These are phyloP conservation scores for Pichia sorboxylosa DNA, from an alignment of 1,139 yeast species.

Conservation along the genomic window DNA sequence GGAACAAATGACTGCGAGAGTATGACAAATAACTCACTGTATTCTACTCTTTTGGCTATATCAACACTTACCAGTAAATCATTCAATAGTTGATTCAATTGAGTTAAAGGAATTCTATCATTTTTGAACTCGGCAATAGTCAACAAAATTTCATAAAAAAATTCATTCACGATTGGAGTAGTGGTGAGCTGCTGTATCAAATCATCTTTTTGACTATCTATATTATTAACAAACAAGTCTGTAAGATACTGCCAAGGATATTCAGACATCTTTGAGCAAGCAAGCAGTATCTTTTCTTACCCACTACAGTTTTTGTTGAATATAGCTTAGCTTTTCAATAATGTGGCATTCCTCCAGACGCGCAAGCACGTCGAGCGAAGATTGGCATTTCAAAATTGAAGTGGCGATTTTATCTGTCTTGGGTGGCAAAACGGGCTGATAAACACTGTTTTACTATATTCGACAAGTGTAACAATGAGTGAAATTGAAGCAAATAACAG, in stretches of 20 bases:
- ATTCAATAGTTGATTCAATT: slow-evolving; percentile 3
- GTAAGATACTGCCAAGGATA: slow-evolving; percentile 20
- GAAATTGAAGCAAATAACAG: neutral
- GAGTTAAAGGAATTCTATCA: neutral
- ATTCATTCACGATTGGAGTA: slow-evolving; percentile 8
- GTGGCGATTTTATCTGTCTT: no score
- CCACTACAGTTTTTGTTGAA: no score
- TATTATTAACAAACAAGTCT: slow-evolving; percentile 12
- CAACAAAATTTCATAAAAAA: slow-evolving; percentile 22
- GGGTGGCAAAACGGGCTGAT: no score
- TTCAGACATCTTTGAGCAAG: no score
- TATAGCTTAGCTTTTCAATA: no score
- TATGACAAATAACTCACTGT: slow-evolving; percentile 29
- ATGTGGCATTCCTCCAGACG: no score
- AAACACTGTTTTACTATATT: no score
- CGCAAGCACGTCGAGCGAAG: no score
- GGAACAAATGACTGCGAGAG: slow-evolving; percentile 36
- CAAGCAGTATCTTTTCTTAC: no score
- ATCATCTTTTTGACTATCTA: slow-evolving; percentile 7
- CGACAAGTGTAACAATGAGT: neutral
- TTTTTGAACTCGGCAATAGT: slow-evolving; percentile 14
- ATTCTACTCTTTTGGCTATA: slow-evolving; percentile 9
- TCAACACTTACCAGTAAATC: slow-evolving; percentile 1
- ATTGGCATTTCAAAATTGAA: no score
- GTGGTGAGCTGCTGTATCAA: slow-evolving; percentile 2